Evolutionary conservation across 495 filamentous ascomycete species (phyloP), one percentile per base, ranked within the genome.

Genomic region (Daldinia bambusicola): DNA sequence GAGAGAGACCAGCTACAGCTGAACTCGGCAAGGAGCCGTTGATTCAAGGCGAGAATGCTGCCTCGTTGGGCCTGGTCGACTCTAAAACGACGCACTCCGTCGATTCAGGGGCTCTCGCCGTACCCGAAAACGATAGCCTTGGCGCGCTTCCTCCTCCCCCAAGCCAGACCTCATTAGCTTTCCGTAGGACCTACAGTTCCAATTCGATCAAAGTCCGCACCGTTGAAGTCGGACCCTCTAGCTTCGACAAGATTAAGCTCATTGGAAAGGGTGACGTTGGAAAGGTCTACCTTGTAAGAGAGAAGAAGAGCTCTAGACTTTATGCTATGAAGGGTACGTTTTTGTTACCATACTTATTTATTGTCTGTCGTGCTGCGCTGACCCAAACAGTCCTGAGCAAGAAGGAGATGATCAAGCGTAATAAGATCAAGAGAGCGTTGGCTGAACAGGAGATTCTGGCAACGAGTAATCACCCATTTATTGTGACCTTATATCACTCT

Each of bases 341-440:
- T 56, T 26, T 10, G 37, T 32, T 34, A 20, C 59, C 20, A 10
- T 48, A 20, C 20, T 48, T 22, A 18, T 65, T 50, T 30, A 13
- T 30, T 36, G 14, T 40, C 12, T 30, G 52, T 36, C 13, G 57
- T 43, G 20, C 34, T 53, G n/a, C 65, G 74, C 81, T 87, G 66
- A 86, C 76, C 66, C 63, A 70, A 40, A 22, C 77, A 99, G 95
- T 99, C 9, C 74, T 99, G 82, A 98, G 94, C 86, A 99, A 99
- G 82, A 97, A 98, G 85, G 95, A 99, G 83, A 99, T 99, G 95
- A 99, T 99, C 83, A 99, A 99, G 84, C 90, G 95, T 36, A 99
- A 99, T 82, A 99, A 99, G 87, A 99, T 99, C 85, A 99, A 99
- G 85, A 89, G 95, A 71, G 95, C 95, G 52, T 83, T 99, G 77